Base-by-base conservation (phyloP, 2,329 filamentous ascomycete genomes). In the Juglanconis sp. region DNA sequence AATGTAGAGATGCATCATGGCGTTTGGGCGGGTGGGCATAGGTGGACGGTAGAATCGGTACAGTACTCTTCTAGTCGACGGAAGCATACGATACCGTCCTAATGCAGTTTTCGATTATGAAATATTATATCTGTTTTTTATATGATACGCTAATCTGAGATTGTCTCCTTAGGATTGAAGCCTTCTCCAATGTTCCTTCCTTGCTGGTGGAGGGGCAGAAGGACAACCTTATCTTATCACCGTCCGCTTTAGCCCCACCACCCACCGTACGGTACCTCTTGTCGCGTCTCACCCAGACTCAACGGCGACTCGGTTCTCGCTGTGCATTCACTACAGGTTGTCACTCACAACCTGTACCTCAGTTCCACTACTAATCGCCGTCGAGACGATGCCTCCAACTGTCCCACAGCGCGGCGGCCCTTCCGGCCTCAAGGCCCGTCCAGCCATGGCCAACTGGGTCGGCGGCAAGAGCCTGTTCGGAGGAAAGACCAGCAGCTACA, bases 321-420 rank as follows among this genome's bases (percentile, higher is more conserved):
- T n/a, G 44, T 47, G 44, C n/a, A 44, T 44, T 44, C 11, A 44
- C 15, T 13, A 24, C 24, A 24, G 24, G 24, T 44, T 44, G 40
- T 47, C 44, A 47, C 44, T 17, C 36, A 35, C 48, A 51, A 10
- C 4, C 24, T 24, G 24, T 24, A 24, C 24, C 32, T 17, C 31
- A 32, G n/a, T 36, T 51, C 30, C 24, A 31, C 8, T 24, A 47
- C 31, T 15, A 13, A 44, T 32, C 38, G 30, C 9, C 32, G 17
- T 4, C 34, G 8, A 10, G 40, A 69, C 6, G 1, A 72, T 73
- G 68, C 67, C 70, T 8, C 68, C 71, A 0, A 69, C 68, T 0
- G 56, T 66, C 1, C 56, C 69, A 0, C 58, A 59, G 5, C 68
- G 73, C 1, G 75, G 74, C 1, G 74, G 74, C 0, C 72, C 72